Conservation (phyloP, 208 protist genomes). For the Vickermania spadyakhi region DNA sequence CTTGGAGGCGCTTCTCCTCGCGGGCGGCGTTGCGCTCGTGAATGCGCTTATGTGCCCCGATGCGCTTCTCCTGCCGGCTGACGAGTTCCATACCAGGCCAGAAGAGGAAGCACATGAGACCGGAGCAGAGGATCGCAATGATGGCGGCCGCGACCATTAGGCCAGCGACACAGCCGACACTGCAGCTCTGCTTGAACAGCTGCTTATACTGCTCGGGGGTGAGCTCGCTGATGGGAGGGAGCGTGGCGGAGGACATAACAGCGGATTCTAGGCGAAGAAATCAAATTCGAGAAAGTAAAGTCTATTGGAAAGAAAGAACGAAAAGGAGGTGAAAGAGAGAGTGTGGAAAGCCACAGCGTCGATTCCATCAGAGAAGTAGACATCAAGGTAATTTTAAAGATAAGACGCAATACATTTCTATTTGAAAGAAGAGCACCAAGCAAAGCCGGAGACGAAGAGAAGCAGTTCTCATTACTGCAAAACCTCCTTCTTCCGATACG, state of each 20-base stretch:
- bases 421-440: too few relatives aligned
- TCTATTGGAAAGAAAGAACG: too few relatives aligned
- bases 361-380: too few relatives aligned
- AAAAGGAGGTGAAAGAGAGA: too few relatives aligned
- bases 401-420: too few relatives aligned
- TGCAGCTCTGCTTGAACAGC: slow-evolving; percentile 29
- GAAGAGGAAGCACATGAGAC: slow-evolving; percentile 32
- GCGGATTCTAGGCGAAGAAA: too few relatives aligned
- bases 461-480: too few relatives aligned
- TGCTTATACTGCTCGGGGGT: not conserved
- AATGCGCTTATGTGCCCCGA: slow-evolving; percentile 27
- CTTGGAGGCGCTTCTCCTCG: slow-evolving; percentile 20
- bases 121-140: slow-evolving; percentile 13
- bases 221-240: not conserved
- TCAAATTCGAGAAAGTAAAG: too few relatives aligned
- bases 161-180: slow-evolving; percentile 34
- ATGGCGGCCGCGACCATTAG: slow-evolving; percentile 34
- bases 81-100: slow-evolving; percentile 33
- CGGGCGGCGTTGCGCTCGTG: slow-evolving; percentile 25
- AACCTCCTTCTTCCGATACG: too few relatives aligned
- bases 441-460: too few relatives aligned
- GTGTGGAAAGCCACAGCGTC: too few relatives aligned
- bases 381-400: too few relatives aligned
- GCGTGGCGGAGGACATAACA: not conserved
- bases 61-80: slow-evolving; percentile 31